Base-by-base conservation (phyloP, 345 rosid genomes). In the Citrus australasica region DNA sequence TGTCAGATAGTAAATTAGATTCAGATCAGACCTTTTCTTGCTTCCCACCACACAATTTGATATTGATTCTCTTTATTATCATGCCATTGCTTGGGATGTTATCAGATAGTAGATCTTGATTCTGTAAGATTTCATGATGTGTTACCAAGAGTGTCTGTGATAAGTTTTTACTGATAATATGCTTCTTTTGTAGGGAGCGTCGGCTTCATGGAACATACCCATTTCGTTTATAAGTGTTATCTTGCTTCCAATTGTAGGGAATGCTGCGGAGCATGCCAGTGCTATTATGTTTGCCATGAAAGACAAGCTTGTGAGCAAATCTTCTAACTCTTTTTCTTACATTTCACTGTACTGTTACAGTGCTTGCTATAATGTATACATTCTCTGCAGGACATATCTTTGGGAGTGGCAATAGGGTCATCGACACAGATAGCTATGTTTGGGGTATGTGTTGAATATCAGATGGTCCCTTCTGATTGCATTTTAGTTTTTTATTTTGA, bases 361-460 rank as follows among this genome's bases (percentile, higher is more conserved):
- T 56, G 75, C 66, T n/a, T 63, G 32, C 10, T 17, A 69, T n/a
- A 67, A 53, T 64, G 75, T 59, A 70, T 48, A 35, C 35, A 76
- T 73, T 68, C 35, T 80, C 22, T 68, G 30, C 75, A 88, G 91
- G 86, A 88, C 77, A 79, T 88, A 77, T 82, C 89, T 37, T 62
- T 88, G 67, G 91, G 87, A 66, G 88, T 88, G 67, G 91, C 91
- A 63, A 86, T 88, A 73, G 91, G 91, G 53, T 88, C 91, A 46
- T 88, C 88, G 35, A 88, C 91, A 7, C 91, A 88, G 84, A 88
- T 88, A 74, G 78, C 91, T 33, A 88, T 88, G 89, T 88, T 88
- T 70, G 85, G 81, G 87, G 91, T 86, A 71, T 58, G 80, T 19
- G 58, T 19, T 51, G 7, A 58, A 25, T 21, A 55, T 67, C 11